phyloP scores from a whole-genome alignment of 345 rosid genomes.

The Gynandropsis gynandra region DNA sequence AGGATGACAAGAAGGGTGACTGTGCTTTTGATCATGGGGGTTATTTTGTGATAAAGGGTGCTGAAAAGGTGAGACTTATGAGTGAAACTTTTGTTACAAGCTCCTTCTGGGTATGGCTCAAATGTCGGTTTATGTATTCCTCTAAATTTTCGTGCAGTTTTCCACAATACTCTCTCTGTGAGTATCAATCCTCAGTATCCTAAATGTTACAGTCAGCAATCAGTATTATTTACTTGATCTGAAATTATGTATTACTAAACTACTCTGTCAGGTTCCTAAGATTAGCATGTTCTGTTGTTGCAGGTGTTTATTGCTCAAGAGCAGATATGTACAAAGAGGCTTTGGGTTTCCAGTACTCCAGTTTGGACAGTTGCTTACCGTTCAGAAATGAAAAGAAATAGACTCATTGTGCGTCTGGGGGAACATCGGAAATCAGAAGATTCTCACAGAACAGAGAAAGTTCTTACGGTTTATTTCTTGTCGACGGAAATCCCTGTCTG shows the following conservation, averaged over 20 bases:
- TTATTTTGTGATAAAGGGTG: constrained; percentile 82
- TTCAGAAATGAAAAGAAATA: constrained; percentile 59
- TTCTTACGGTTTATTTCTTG: constrained; percentile 62
- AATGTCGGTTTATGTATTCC: neutral
- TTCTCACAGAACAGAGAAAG: constrained; percentile 54
- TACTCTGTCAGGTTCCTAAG: constrained; percentile 12
- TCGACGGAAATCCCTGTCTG: constrained; percentile 72
- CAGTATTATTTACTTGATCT: too few species aligned
- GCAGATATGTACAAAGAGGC: constrained; percentile 63
- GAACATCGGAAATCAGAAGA: constrained; percentile 40
- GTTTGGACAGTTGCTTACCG: constrained; percentile 64
- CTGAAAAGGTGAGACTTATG: constrained; percentile 62
- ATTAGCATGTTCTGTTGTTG: constrained; percentile 20
- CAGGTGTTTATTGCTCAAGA: constrained; percentile 92
- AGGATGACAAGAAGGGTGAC: constrained; percentile 36
- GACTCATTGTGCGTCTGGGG: constrained; percentile 48
- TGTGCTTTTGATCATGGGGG: constrained; percentile 94
- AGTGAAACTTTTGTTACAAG: constrained; percentile 9
- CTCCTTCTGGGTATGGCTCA: constrained; percentile 12
- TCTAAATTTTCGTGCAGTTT: too few species aligned
- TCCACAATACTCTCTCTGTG: constrained; percentile 6
- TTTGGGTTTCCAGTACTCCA: constrained; percentile 59
- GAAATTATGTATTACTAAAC: neutral
- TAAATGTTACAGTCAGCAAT: neutral
- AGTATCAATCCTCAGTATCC: constrained; percentile 4